Conservation (phyloP, 805 yeast genomes). For the Ogataea angusta region DNA sequence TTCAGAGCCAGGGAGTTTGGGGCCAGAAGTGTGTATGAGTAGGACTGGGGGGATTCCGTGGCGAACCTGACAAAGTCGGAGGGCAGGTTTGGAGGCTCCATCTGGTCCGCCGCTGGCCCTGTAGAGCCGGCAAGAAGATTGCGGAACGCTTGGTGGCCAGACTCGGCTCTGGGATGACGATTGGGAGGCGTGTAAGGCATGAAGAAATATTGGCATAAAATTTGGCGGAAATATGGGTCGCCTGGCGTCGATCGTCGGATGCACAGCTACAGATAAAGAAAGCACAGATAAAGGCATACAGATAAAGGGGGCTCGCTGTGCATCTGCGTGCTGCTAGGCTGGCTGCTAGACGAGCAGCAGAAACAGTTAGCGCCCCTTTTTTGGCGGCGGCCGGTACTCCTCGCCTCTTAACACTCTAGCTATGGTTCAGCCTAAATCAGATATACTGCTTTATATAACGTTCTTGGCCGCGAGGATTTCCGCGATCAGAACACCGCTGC, state of each 20-base stretch:
- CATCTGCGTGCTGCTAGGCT: background rate
- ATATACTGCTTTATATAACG: constrained; percentile 44
- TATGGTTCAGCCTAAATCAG: too few relatives aligned
- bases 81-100: background rate
- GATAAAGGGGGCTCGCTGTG: too few relatives aligned
- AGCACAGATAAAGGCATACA: background rate
- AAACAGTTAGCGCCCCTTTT: too few relatives aligned
- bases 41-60: constrained; percentile 77
- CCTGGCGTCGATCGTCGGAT: constrained; percentile 6
- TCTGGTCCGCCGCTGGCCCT: background rate
- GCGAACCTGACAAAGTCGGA: constrained; percentile 61
- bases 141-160: constrained; percentile 5
- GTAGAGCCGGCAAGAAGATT: background rate
- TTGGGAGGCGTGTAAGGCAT: constrained; percentile 14
- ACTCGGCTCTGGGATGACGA: constrained; percentile 5
- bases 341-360: too few relatives aligned
- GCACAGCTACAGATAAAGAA: background rate
- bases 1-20: constrained; percentile 78
- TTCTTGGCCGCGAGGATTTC: constrained; percentile 80
- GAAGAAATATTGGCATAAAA: constrained; percentile 6
- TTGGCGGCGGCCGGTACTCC: too few relatives aligned
- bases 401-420: too few relatives aligned
- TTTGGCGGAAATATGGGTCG: constrained; percentile 12
- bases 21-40: constrained; percentile 77
- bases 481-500: constrained; percentile 94